phyloP scores from a whole-genome alignment of 169 alveolate genomes.

The Plasmodium inui region DNA sequence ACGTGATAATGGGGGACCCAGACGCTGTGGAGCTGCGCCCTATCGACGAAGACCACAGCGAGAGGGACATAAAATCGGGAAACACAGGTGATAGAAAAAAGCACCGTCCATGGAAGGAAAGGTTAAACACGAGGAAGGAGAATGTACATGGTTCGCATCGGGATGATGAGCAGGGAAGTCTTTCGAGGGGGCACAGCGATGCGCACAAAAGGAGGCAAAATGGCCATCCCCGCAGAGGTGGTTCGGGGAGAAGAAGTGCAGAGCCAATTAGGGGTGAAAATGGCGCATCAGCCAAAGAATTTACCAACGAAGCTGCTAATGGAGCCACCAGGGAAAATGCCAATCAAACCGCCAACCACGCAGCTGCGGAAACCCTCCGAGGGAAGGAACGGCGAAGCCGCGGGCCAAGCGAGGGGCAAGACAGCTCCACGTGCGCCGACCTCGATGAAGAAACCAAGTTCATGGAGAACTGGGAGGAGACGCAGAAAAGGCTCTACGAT shows the following conservation, averaged over 20 bases:
- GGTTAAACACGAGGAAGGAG: neutral
- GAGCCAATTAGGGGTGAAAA: neutral
- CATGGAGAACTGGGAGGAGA: slow-evolving; percentile 58
- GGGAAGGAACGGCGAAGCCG: neutral
- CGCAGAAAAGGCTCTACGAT: slow-evolving; percentile 35
- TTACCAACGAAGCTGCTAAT: neutral
- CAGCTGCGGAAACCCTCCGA: neutral
- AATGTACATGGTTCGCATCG: neutral
- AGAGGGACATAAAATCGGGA: neutral
- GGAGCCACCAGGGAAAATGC: neutral
- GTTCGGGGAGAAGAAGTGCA: neutral
- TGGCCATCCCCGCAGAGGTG: neutral
- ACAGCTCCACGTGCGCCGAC: neutral
- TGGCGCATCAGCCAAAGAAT: neutral
- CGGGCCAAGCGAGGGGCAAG: neutral
- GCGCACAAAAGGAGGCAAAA: neutral
- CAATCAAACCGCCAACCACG: neutral
- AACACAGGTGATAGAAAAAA: neutral
- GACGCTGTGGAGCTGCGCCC: neutral
- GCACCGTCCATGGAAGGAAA: neutral
- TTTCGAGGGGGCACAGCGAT: neutral
- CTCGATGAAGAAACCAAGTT: slow-evolving; percentile 34
- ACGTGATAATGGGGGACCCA: neutral
- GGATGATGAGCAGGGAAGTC: neutral
- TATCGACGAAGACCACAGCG: neutral